These are phyloP conservation scores for Stereum hirsutum DNA, from an alignment of 1,284 basidiomycete species.

Conservation along the genomic window DNA sequence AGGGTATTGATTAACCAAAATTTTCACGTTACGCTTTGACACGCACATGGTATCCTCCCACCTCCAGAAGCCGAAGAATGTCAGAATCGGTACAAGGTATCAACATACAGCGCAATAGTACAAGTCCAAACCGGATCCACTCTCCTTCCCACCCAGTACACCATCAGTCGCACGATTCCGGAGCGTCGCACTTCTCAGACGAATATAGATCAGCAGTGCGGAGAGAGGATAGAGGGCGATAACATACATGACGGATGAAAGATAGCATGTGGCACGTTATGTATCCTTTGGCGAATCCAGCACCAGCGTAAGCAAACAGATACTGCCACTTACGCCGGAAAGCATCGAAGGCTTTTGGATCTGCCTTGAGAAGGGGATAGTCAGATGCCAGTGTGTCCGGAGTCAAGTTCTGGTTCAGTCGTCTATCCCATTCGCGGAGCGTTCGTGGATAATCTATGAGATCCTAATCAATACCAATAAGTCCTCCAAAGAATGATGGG, in stretches of 20 bases:
- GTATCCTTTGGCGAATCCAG: constrained; percentile 67
- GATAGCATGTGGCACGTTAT: constrained; percentile 69
- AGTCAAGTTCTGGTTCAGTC: constrained; percentile 56
- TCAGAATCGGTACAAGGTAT: no score
- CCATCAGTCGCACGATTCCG: neutral
- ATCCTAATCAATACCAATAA: no score
- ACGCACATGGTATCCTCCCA: no score
- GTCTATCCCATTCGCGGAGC: constrained; percentile 79
- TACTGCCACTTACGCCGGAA: constrained; percentile 76
- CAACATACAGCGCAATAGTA: neutral
- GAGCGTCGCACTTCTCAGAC: neutral
- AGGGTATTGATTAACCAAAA: no score
- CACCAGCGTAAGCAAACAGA: constrained; percentile 68
- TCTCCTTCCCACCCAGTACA: neutral
- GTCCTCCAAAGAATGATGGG: neutral
- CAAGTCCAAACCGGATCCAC: neutral
- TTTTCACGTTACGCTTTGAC: no score
- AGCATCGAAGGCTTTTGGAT: constrained; percentile 42
- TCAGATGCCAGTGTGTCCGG: constrained; percentile 47
- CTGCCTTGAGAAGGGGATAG: constrained; percentile 41
- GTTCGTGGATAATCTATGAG: constrained; percentile 75
- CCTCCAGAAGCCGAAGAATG: no score
- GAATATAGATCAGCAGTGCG: neutral
- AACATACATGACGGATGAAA: constrained; percentile 22
- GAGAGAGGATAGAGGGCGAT: no score